A percentile compares a stretch with the other conserved stretches of the same genome.
Conservation (phyloP, 306 rosid genomes). For the Acacia acuminata region DNA sequence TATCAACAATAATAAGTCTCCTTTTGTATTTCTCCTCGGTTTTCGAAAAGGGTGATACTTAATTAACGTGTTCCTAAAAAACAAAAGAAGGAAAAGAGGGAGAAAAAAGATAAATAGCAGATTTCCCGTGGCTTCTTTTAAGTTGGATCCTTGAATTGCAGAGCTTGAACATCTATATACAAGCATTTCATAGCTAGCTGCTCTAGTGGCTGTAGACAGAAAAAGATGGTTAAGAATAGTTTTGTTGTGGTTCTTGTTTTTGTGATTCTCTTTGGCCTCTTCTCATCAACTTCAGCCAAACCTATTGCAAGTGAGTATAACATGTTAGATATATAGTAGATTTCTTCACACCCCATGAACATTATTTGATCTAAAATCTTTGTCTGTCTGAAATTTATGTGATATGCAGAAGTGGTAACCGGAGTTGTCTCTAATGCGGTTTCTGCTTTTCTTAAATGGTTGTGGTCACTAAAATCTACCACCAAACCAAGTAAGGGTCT, state of each 20-base stretch:
- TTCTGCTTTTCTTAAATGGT: slow-evolving; percentile 79
- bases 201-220: not conserved
- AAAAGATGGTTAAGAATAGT: slow-evolving; percentile 55
- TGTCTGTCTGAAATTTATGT: slow-evolving; percentile 23
- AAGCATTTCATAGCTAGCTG: not conserved
- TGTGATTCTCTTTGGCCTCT: slow-evolving; percentile 50
- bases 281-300: slow-evolving; percentile 73
- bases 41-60: slow-evolving; percentile 38
- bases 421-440: slow-evolving; percentile 84
- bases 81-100: not conserved
- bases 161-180: slow-evolving; percentile 26
- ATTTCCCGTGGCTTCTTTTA: slow-evolving; percentile 39
- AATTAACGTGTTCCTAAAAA: slow-evolving; percentile 22
- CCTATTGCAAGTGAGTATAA: slow-evolving; percentile 81
- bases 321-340: not conserved
- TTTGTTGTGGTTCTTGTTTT: slow-evolving; percentile 46
- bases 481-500: slow-evolving; percentile 59
- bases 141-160: slow-evolving; percentile 28
- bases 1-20: slow-evolving; percentile 29
- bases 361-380: slow-evolving; percentile 14
- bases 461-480: slow-evolving; percentile 84
- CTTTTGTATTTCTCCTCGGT: slow-evolving; percentile 43
- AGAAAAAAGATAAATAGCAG: slow-evolving; percentile 33
- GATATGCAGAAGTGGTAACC: slow-evolving; percentile 67
- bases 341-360: slow-evolving; percentile 13